Percentiles rank a stretch among this genome's conserved stretches.
phyloP scores from a whole-genome alignment of 129 eudicot species.

The sunflower (Helianthus annuus) region DNA sequence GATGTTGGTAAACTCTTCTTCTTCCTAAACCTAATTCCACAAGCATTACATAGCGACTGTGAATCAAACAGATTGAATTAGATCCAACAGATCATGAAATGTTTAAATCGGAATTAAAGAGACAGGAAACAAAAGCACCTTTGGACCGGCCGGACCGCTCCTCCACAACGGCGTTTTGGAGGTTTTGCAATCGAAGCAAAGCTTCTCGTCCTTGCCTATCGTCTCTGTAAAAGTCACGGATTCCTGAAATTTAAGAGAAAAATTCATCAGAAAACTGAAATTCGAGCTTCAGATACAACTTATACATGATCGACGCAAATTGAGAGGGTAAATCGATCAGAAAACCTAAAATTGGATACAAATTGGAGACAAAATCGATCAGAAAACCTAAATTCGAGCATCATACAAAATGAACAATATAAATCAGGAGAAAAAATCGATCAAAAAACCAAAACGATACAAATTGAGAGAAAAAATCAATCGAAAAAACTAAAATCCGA shows the following conservation, averaged over 20 bases:
- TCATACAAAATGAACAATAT: too few species aligned
- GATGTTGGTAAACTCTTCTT: slow-evolving; percentile 21
- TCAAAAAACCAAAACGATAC: too few species aligned
- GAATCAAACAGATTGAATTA: neutral
- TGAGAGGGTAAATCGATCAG: too few species aligned
- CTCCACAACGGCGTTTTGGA: slow-evolving; percentile 80
- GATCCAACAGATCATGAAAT: neutral
- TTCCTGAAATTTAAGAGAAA: slow-evolving; percentile 18
- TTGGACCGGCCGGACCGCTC: slow-evolving; percentile 71
- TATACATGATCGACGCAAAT: too few species aligned
- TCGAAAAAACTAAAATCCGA: too few species aligned
- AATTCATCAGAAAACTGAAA: neutral
- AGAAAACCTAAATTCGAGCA: too few species aligned
- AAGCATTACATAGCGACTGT: slow-evolving; percentile 86
- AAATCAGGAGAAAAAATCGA: too few species aligned
- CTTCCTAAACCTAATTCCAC: slow-evolving; percentile 70
- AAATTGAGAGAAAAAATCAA: too few species aligned
- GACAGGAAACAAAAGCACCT: slow-evolving; percentile 31
- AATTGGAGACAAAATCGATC: too few species aligned
- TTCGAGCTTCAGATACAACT: neutral
- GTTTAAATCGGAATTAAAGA: neutral
- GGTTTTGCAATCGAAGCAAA: slow-evolving; percentile 63
- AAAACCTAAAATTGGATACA: too few species aligned
- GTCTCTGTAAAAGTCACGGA: slow-evolving; percentile 7
- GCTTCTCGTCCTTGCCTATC: slow-evolving; percentile 25